Evolutionary conservation across 1,139 yeast species (phyloP), one percentile per base, ranked within the genome.

Genomic region (Sugiyamaella novakii): DNA sequence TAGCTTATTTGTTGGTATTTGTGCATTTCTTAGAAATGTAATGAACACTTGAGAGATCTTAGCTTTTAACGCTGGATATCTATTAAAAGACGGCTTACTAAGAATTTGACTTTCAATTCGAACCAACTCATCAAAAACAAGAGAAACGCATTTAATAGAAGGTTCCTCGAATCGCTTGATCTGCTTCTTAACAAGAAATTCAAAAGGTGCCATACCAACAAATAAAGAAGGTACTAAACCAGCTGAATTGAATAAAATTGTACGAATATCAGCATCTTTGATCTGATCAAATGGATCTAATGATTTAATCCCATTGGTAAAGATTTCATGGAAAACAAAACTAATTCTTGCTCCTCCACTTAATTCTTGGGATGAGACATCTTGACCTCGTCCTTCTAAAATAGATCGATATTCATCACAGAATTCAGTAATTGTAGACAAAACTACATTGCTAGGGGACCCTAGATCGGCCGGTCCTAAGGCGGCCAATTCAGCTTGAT

Each of bases 281-380:
- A 92, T 91, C 69, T 91, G 96, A 66, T 92, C 98, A 69, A 87
- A 94, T 50, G 99, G 99, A 68, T 94, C 98, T 53, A 92, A 76
- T 0, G 98, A 87, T 65, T 82, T 81, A 53, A 92, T 80, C 70
- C 98, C 98, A 66, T 87, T 89, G 66, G 91, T 84, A 75, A 83
- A 92, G 53, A 92, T 86, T 72, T 92, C 98, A 67, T 92, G 98
- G 76, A 92, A 92, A 24, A 92, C 98, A 76, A 91, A 94, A 27
- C 96, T 84, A 59, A 92, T 87, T 77, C 99, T 87, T 1, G 99
- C 99, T 69, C 98, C 98, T 88, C 67, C 67, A 81, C 91, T 81
- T 60, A 92, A 78, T 67, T 92, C 98, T 61, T 87, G 84, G 69
- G 70, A 64, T 78, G 95, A 83, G 84, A 52, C 89, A 77, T 67